phyloP scores from a whole-genome alignment of 192 early-diverging fungal species.

The Cladochytrium replicatum region DNA sequence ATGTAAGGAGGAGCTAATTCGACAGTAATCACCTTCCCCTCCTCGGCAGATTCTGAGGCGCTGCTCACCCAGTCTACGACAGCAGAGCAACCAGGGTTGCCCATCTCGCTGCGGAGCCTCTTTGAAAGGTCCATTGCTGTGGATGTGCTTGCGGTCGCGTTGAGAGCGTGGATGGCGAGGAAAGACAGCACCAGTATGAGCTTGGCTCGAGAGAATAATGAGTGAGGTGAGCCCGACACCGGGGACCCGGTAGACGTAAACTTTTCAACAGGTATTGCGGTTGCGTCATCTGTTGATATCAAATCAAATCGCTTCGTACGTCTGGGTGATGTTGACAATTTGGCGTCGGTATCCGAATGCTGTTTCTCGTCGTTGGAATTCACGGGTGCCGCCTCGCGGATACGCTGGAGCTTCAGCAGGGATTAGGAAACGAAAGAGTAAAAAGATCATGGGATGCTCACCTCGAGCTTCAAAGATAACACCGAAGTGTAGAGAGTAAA shows the following conservation, averaged over 20 bases:
- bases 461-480: slow-evolving; percentile 78
- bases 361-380: background rate
- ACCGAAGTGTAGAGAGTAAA: slow-evolving; percentile 81
- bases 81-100: background rate
- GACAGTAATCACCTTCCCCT: no score
- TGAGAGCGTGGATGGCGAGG: slow-evolving; percentile 29
- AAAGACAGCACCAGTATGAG: slow-evolving; percentile 17
- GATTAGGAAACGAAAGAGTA: no score
- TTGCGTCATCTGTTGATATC: no score
- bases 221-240: no score
- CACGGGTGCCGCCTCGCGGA: background rate
- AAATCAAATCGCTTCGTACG: background rate
- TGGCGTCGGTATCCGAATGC: no score
- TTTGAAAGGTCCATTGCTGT: background rate
- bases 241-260: no score
- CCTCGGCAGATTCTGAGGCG: no score
- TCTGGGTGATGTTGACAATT: background rate
- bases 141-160: slow-evolving; percentile 14
- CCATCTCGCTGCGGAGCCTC: background rate
- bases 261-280: no score
- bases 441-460: no score
- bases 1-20: slow-evolving; percentile 5
- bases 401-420: no score
- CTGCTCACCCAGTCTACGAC: background rate
- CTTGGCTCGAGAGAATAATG: no score